phyloP scores from a whole-genome alignment of 495 filamentous ascomycete species.

The Penicillium verhagenii region DNA sequence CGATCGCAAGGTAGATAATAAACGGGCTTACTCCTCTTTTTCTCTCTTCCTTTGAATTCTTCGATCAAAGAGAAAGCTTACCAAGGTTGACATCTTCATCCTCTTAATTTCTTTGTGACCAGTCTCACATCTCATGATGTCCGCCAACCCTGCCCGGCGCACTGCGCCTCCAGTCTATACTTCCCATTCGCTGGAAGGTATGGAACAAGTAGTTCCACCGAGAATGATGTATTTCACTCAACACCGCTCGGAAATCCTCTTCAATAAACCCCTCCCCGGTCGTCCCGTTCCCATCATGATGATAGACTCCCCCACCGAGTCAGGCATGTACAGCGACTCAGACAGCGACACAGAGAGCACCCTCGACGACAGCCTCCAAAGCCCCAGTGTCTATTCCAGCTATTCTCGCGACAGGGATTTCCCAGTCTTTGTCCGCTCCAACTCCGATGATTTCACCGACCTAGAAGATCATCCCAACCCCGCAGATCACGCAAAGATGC shows the following conservation, averaged over 20 bases:
- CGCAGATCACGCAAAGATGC: background rate
- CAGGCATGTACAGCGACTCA: constrained; percentile 34
- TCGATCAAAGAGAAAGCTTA: background rate
- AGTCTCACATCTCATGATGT: constrained; percentile 14
- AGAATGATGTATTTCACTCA: constrained; percentile 10
- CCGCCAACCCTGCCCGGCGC: constrained; percentile 6
- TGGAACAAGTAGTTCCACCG: constrained; percentile 42
- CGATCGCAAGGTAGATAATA: constrained; percentile 4
- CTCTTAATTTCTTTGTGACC: constrained; percentile 3
- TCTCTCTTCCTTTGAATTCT: background rate
- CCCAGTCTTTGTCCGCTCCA: constrained; percentile 41
- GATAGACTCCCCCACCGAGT: constrained; percentile 23
- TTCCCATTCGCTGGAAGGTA: constrained; percentile 43
- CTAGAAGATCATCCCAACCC: background rate
- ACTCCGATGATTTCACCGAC: constrained; percentile 25
- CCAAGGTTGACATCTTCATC: background rate
- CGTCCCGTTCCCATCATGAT: constrained; percentile 15
- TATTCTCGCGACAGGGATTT: constrained; percentile 25
- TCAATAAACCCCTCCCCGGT: constrained; percentile 42
- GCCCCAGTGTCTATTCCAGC: constrained; percentile 24
- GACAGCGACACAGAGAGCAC: constrained; percentile 32
- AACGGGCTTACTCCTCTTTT: background rate
- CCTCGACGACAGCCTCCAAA: constrained; percentile 28
- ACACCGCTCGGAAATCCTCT: constrained; percentile 27
- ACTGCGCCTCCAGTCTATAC: constrained; percentile 39